Conservation (phyloP, 306 rosid genomes). For the Betula pendula region DNA sequence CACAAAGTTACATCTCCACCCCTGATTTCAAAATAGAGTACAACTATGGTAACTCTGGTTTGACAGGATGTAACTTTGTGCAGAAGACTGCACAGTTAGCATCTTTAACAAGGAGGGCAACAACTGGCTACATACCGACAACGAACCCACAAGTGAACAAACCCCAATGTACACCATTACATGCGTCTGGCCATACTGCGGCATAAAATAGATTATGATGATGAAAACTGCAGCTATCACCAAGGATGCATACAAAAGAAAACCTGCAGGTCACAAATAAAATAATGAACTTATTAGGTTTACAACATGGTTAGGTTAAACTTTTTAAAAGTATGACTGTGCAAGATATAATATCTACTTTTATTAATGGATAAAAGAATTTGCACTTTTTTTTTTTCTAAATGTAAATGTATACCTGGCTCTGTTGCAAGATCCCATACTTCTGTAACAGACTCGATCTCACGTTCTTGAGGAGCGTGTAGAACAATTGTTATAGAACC, state of each 20-base stretch:
- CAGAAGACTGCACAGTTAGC: neutral
- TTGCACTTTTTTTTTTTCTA: neutral
- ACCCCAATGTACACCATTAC: slow-evolving; percentile 97
- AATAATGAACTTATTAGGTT: neutral
- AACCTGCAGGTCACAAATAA: slow-evolving; percentile 53
- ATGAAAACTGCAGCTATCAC: slow-evolving; percentile 71
- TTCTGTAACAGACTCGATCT: slow-evolving; percentile 81
- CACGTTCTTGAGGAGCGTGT: slow-evolving; percentile 95
- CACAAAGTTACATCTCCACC: slow-evolving; percentile 1
- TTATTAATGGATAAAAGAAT: neutral
- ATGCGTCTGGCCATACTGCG: slow-evolving; percentile 94
- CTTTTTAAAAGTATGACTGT: too few species aligned
- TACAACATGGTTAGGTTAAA: neutral
- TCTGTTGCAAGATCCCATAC: slow-evolving; percentile 99
- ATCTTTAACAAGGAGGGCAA: too few species aligned
- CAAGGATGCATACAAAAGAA: slow-evolving; percentile 75
- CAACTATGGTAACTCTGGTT: neutral
- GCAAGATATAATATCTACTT: too few species aligned
- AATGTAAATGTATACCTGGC: slow-evolving; percentile 55
- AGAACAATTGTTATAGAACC: slow-evolving; percentile 94
- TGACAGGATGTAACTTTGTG: neutral
- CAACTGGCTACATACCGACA: slow-evolving; percentile 66
- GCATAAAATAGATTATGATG: slow-evolving; percentile 78
- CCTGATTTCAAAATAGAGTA: slow-evolving; percentile 1
- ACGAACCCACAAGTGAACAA: slow-evolving; percentile 93